phyloP scores from a whole-genome alignment of 1,284 basidiomycete genomes.

The Boletellus deceptivus region DNA sequence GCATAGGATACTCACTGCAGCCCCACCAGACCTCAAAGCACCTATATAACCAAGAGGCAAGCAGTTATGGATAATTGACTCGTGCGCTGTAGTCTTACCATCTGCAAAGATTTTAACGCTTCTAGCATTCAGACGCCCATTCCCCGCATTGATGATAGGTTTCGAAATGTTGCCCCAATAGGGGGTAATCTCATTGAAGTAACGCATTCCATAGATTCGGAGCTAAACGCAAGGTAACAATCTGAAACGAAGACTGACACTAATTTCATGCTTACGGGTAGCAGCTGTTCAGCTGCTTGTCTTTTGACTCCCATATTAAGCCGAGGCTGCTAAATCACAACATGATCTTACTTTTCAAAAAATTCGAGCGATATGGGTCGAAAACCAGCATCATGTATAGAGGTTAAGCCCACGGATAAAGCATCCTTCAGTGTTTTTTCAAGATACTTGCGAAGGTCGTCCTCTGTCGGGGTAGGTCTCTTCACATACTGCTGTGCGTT shows the following conservation, averaged over 20 bases:
- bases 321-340: background rate
- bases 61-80: background rate
- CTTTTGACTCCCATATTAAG: conserved; percentile 28
- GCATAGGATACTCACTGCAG: conserved; percentile 61
- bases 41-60: conserved; percentile 42
- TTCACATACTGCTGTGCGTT: conserved; percentile 68
- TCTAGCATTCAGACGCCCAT: conserved; percentile 66
- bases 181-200: conserved; percentile 63
- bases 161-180: conserved; percentile 75
- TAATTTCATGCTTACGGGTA: conserved; percentile 52
- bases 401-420: conserved; percentile 69
- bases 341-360: conserved; percentile 56
- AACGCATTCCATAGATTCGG: conserved; percentile 72
- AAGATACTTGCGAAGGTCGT: conserved; percentile 63
- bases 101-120: conserved; percentile 91
- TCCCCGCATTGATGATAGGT: conserved; percentile 54
- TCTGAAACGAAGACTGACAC: background rate
- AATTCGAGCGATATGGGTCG: conserved; percentile 68
- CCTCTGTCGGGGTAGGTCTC: conserved; percentile 63
- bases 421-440: conserved; percentile 65
- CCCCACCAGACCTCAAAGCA: conserved; percentile 86
- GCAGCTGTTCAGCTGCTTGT: conserved; percentile 53
- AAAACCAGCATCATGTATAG: conserved; percentile 82
- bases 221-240: conserved; percentile 40
- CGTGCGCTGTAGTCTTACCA: conserved; percentile 42